phyloP scores from a whole-genome alignment of 1,139 yeast species.

The Saccharomycopsis hybrid region DNA sequence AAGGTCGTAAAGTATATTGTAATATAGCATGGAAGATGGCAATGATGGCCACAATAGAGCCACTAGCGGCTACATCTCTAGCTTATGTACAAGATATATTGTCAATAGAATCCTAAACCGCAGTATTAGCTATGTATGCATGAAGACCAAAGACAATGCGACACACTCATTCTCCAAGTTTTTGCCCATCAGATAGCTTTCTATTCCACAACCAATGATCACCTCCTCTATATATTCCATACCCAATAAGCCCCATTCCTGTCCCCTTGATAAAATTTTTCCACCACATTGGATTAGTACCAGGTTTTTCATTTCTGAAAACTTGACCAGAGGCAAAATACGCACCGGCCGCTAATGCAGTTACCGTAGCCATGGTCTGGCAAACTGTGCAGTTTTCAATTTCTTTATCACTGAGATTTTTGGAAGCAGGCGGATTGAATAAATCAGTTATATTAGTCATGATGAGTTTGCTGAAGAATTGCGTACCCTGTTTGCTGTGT shows the following conservation, averaged over 20 bases:
- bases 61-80: no score
- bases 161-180: not conserved
- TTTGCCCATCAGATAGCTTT: conserved; percentile 32
- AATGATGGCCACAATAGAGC: no score
- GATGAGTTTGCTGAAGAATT: conserved; percentile 24
- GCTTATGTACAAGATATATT: no score
- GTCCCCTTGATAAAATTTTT: conserved; percentile 40
- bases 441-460: conserved; percentile 58
- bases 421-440: conserved; percentile 49
- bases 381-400: conserved; percentile 52
- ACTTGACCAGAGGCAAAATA: conserved; percentile 51
- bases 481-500: no score
- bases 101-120: no score
- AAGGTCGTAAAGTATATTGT: no score
- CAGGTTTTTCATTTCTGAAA: conserved; percentile 35
- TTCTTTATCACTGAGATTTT: conserved; percentile 37
- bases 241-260: conserved; percentile 46
- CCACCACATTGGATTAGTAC: conserved; percentile 52
- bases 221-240: conserved; percentile 53
- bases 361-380: conserved; percentile 52
- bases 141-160: no score
- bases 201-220: conserved; percentile 46
- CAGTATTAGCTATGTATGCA: no score
- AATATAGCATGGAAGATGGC: no score
- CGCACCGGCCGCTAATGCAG: conserved; percentile 52